These are phyloP conservation scores for Apiospora malaysiana DNA, from an alignment of 2,329 filamentous ascomycete genomes.

Conservation along the genomic window DNA sequence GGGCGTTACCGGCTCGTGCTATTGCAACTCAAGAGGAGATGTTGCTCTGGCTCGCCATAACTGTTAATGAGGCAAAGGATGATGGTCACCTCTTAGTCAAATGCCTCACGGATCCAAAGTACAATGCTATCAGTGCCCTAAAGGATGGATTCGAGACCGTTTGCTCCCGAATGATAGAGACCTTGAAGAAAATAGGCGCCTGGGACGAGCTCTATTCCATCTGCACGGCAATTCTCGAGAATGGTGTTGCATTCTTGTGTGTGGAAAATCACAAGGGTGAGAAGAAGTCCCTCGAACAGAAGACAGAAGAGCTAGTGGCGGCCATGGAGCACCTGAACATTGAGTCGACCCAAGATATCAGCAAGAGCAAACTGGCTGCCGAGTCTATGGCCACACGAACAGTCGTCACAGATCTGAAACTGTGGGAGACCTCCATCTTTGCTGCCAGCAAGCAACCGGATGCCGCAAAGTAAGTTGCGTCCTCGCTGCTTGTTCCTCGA, in stretches of 20 bases:
- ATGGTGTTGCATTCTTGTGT: constrained; percentile 28
- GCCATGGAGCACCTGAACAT: not conserved
- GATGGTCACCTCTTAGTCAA: not conserved
- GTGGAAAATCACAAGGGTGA: constrained; percentile 18
- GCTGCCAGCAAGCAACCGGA: constrained; percentile 44
- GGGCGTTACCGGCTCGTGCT: constrained; percentile 11
- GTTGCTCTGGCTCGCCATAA: constrained; percentile 32
- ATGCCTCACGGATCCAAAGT: constrained; percentile 30
- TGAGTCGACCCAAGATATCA: not conserved
- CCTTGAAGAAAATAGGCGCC: constrained; percentile 26
- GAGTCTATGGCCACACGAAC: constrained; percentile 21
- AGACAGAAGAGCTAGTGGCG: not conserved
- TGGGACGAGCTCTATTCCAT: constrained; percentile 32
- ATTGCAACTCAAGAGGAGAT: constrained; percentile 31
- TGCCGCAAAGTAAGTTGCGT: constrained; percentile 40
- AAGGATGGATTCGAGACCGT: constrained; percentile 29
- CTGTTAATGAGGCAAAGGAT: not conserved
- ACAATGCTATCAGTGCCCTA: constrained; percentile 30
- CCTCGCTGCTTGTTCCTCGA: not conserved
- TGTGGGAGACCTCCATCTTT: constrained; percentile 48
- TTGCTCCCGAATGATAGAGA: constrained; percentile 28
- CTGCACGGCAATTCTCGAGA: constrained; percentile 30
- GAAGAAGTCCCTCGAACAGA: constrained; percentile 22
- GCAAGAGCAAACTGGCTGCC: constrained; percentile 3
- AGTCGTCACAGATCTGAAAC: constrained; percentile 35